phyloP scores from a whole-genome alignment of 345 rosid genomes.

The Gossypium ekmanianum region DNA sequence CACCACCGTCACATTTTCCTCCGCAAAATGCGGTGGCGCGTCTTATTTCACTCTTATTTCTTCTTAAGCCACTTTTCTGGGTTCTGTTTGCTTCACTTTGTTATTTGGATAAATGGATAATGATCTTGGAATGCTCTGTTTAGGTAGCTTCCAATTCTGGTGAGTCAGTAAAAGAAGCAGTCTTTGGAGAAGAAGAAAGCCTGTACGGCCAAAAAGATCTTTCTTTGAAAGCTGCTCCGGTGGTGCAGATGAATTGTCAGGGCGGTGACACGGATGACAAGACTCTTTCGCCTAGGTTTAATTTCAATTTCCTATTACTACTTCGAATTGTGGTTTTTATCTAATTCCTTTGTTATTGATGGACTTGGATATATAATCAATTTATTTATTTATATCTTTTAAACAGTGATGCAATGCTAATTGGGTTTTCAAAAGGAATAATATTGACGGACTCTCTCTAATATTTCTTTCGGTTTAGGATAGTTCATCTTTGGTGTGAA shows the following conservation, averaged over 20 bases:
- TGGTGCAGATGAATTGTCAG: constrained; percentile 35
- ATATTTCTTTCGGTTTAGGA: background rate
- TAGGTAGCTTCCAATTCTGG: constrained; percentile 47
- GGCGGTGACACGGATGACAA: constrained; percentile 41
- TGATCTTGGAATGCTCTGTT: constrained; percentile 2
- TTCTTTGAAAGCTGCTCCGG: constrained; percentile 28
- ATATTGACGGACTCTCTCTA: background rate
- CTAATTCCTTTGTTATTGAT: background rate
- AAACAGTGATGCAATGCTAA: background rate
- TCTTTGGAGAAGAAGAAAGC: constrained; percentile 37
- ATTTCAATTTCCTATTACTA: background rate
- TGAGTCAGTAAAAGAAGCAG: constrained; percentile 48
- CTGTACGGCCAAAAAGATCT: constrained; percentile 40
- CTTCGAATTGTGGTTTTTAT: background rate
- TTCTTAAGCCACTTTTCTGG: background rate
- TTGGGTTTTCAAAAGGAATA: background rate
- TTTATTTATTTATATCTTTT: background rate
- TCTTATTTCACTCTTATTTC: constrained; percentile 25
- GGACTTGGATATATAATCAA: background rate
- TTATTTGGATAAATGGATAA: background rate
- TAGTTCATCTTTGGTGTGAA: background rate
- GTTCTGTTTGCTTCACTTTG: background rate
- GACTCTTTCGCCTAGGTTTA: constrained; percentile 49
- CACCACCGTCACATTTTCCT: constrained; percentile 25
- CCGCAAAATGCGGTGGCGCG: constrained; percentile 35